Conservation (phyloP, 2,329 filamentous ascomycete species). For the Aspergillus pseudonomiae region DNA sequence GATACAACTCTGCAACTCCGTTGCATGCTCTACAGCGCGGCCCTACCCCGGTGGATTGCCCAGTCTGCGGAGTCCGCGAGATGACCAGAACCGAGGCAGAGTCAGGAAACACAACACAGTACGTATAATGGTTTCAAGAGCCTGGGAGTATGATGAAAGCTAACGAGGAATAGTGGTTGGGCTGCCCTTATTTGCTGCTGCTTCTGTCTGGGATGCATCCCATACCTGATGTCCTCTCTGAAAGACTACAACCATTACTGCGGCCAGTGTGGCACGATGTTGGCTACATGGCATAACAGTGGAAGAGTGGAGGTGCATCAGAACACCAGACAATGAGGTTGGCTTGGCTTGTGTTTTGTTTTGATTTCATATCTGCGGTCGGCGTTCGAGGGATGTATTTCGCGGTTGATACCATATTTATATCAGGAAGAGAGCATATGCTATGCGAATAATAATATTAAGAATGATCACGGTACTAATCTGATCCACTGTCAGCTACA, state of each 20-base stretch:
- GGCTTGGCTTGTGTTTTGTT: neutral
- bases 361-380: neutral
- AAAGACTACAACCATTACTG: conserved; percentile 56
- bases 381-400: neutral
- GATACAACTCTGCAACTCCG: conserved; percentile 28
- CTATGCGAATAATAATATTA: neutral
- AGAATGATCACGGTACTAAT: too few relatives aligned
- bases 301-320: conserved; percentile 50
- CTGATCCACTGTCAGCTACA: too few relatives aligned
- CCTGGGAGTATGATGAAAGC: neutral
- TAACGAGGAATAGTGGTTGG: conserved; percentile 44
- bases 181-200: conserved; percentile 48
- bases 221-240: conserved; percentile 50
- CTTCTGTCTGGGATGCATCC: conserved; percentile 51
- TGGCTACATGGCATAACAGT: conserved; percentile 54
- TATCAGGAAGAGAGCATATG: neutral
- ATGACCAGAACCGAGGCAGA: conserved; percentile 29
- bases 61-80: conserved; percentile 47
- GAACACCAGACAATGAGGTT: neutral
- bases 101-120: conserved; percentile 34
- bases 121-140: conserved; percentile 12
- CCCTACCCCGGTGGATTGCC: conserved; percentile 52
- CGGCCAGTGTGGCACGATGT: conserved; percentile 47
- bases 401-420: neutral
- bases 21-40: conserved; percentile 31